Percentiles rank a stretch among this genome's conserved stretches.
Conservation (phyloP, 2,329 filamentous ascomycete genomes). For the Chrysoporthe cubensis region DNA sequence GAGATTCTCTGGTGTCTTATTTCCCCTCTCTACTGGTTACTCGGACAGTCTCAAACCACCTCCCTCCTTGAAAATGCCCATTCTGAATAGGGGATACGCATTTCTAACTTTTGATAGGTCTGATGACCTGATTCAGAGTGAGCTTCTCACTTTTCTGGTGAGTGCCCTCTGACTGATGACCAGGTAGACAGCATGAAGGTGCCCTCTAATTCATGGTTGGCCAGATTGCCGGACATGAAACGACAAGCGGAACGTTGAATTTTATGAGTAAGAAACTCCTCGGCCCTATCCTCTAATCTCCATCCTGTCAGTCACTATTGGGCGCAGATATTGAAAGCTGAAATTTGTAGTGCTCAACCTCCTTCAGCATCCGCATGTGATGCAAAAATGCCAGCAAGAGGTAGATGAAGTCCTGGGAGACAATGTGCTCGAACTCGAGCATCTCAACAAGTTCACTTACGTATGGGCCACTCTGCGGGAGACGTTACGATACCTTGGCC, state of each 20-base stretch:
- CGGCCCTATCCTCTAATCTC: background rate
- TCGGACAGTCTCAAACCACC: too few species aligned
- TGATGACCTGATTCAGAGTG: constrained; percentile 31
- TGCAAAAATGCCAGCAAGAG: constrained; percentile 31
- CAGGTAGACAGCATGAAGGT: too few species aligned
- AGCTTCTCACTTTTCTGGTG: constrained; percentile 31
- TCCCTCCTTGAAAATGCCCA: too few species aligned
- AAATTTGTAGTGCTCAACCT: constrained; percentile 25
- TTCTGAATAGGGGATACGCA: too few species aligned
- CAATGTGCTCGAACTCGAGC: constrained; percentile 24
- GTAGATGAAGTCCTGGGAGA: constrained; percentile 31
- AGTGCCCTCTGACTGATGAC: background rate
- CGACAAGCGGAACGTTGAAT: constrained; percentile 29
- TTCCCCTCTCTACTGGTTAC: too few species aligned
- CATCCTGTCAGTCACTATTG: too few species aligned
- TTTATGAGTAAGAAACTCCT: constrained; percentile 21
- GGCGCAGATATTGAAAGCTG: background rate
- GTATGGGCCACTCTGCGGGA: constrained; percentile 29
- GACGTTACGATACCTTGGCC: constrained; percentile 28
- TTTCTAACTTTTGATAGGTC: constrained; percentile 7
- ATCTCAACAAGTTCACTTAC: constrained; percentile 29
- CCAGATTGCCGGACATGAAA: constrained; percentile 31
- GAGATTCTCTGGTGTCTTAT: background rate
- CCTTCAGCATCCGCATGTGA: constrained; percentile 28
- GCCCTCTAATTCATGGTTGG: background rate